Percentiles rank a stretch among this genome's conserved stretches.
Conservation (phyloP, 768 basidiomycete genomes). For the Phanerodontia chrysosporium region DNA sequence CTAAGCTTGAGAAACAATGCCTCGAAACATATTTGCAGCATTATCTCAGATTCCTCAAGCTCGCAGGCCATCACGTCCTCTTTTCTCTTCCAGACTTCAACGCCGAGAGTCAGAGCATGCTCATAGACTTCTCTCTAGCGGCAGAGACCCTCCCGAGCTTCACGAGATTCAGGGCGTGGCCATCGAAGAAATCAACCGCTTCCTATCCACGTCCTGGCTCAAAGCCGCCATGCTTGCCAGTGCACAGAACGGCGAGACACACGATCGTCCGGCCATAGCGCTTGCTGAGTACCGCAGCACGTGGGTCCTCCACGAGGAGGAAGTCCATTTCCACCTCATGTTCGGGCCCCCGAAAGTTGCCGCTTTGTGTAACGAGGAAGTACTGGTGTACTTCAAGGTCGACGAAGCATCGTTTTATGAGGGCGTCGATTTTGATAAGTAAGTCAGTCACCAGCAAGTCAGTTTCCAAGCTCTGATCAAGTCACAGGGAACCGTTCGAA, state of each 20-base stretch:
- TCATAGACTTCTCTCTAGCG: slow-evolving; percentile 20
- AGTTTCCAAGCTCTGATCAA: too few relatives aligned
- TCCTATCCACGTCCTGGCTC: slow-evolving; percentile 13
- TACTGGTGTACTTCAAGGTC: slow-evolving; percentile 21
- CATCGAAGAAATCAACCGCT: slow-evolving; percentile 16
- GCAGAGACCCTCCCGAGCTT: background rate
- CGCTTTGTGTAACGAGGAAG: slow-evolving; percentile 22
- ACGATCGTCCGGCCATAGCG: slow-evolving; percentile 6
- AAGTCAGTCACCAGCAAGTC: too few relatives aligned
- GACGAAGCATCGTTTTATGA: slow-evolving; percentile 14
- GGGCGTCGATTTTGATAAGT: background rate
- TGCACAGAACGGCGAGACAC: background rate
- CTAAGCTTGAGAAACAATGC: background rate
- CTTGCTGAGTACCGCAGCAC: slow-evolving; percentile 19
- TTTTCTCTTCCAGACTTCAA: slow-evolving; percentile 27
- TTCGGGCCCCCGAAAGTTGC: slow-evolving; percentile 21
- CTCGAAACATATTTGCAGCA: slow-evolving; percentile 14
- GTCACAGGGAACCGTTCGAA: background rate
- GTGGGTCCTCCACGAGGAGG: slow-evolving; percentile 7
- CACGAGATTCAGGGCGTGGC: slow-evolving; percentile 9
- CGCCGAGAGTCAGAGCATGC: slow-evolving; percentile 8
- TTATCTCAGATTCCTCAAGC: slow-evolving; percentile 21
- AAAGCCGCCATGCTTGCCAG: slow-evolving; percentile 12
- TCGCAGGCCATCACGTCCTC: slow-evolving; percentile 23
- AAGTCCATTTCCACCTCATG: slow-evolving; percentile 18